phyloP scores from a whole-genome alignment of 2,329 filamentous ascomycete species.

The Penicillium glabrum region DNA sequence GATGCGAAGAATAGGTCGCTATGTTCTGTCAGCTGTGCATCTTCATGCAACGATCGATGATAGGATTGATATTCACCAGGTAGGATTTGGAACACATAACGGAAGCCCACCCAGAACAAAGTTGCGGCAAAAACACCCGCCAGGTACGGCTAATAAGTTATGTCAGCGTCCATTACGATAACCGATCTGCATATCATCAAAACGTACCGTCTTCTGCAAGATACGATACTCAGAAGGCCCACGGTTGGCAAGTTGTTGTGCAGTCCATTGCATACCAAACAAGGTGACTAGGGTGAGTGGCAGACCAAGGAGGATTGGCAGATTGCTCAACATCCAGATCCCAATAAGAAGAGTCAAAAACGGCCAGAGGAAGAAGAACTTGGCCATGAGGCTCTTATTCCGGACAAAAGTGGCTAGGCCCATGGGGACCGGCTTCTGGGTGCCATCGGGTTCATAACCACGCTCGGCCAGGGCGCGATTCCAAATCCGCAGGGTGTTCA shows the following conservation, averaged over 20 bases:
- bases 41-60: background rate
- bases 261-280: constrained; percentile 71
- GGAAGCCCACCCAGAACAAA: constrained; percentile 74
- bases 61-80: constrained; percentile 56
- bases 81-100: constrained; percentile 73
- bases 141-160: constrained; percentile 70
- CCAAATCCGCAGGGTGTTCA: constrained; percentile 83
- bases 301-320: constrained; percentile 74
- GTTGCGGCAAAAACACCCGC: constrained; percentile 90
- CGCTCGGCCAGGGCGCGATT: constrained; percentile 78
- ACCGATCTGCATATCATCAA: background rate
- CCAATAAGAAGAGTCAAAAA: constrained; percentile 72
- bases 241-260: constrained; percentile 74
- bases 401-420: constrained; percentile 73
- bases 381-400: constrained; percentile 73
- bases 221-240: constrained; percentile 85
- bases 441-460: constrained; percentile 78
- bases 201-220: constrained; percentile 80
- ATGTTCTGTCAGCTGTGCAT: constrained; percentile 6
- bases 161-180: constrained; percentile 3
- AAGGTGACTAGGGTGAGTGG: constrained; percentile 66
- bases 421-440: constrained; percentile 67
- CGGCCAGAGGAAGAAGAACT: constrained; percentile 88
- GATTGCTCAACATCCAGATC: constrained; percentile 69
- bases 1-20: constrained; percentile 66